Conservation (phyloP, 2,329 filamentous ascomycete genomes). For the Epichloe glyceriae region DNA sequence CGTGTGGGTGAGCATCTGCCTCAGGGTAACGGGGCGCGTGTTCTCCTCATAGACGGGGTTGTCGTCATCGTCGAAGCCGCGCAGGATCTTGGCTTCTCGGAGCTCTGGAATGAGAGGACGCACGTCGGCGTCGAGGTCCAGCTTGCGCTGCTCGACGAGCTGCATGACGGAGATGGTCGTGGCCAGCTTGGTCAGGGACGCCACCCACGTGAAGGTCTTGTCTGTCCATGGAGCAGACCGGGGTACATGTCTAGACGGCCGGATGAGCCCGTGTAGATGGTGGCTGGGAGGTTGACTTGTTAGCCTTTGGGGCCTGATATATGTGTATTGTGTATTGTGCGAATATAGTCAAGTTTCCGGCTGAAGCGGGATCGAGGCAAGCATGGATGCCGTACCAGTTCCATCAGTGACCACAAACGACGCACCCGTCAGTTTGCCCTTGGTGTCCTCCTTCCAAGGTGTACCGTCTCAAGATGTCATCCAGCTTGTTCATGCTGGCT, state of each 20-base stretch:
- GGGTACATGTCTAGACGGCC: conserved; percentile 21
- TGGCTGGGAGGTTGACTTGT: conserved; percentile 10
- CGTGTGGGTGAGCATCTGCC: conserved; percentile 36
- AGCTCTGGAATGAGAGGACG: conserved; percentile 22
- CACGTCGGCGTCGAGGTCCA: conserved; percentile 26
- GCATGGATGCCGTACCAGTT: conserved; percentile 14
- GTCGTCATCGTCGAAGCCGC: conserved; percentile 22
- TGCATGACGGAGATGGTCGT: conserved; percentile 26
- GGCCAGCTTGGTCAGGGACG: conserved; percentile 32
- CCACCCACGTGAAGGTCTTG: conserved; percentile 23
- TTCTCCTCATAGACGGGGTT: conserved; percentile 26
- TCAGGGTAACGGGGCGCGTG: conserved; percentile 24
- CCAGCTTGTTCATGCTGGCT: conserved; percentile 15
- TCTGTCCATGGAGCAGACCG: conserved; percentile 18
- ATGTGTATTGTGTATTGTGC: not conserved
- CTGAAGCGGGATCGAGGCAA: not conserved
- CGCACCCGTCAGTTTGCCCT: conserved; percentile 22
- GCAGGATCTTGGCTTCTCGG: conserved; percentile 20
- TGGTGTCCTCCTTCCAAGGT: conserved; percentile 17
- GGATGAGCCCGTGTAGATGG: conserved; percentile 23
- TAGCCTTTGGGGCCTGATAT: too few relatives aligned
- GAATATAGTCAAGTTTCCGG: too few relatives aligned
- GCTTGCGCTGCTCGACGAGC: conserved; percentile 22
- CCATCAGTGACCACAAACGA: conserved; percentile 22
- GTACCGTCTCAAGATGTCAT: conserved; percentile 18